Evolutionary conservation across 2,329 filamentous ascomycete genomes (phyloP).

Genomic region (Trichothecium sympodiale): DNA sequence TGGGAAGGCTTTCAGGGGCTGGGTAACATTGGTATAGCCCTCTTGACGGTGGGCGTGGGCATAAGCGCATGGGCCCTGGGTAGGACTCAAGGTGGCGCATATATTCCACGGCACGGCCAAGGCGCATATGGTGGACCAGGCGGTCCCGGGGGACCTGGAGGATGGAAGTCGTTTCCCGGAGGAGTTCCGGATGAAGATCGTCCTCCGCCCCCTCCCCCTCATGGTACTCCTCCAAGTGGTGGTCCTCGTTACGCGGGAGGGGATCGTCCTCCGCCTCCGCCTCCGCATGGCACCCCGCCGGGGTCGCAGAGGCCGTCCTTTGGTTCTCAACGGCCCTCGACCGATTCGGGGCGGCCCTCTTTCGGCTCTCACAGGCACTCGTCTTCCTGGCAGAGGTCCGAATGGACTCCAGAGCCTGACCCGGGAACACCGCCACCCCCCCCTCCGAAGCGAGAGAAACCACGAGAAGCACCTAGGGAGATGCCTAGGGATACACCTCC

Average conservation of each 20-base stretch:
- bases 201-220: constrained; percentile 19
- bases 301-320: too few relatives aligned
- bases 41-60: constrained; percentile 63
- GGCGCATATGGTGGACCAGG: constrained; percentile 7
- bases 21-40: constrained; percentile 60
- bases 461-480: too few relatives aligned
- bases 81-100: constrained; percentile 19
- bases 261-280: constrained; percentile 3
- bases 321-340: too few relatives aligned
- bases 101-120: constrained; percentile 5
- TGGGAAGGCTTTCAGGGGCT: constrained; percentile 59
- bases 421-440: too few relatives aligned
- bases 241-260: constrained; percentile 5
- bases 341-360: too few relatives aligned
- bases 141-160: neutral
- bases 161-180: constrained; percentile 14
- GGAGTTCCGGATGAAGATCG: constrained; percentile 20
- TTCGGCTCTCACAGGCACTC: too few relatives aligned
- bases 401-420: too few relatives aligned
- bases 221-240: constrained; percentile 8
- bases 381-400: too few relatives aligned
- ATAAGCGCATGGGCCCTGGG: constrained; percentile 62
- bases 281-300: too few relatives aligned
- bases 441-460: too few relatives aligned
- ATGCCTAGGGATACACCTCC: too few relatives aligned